A percentile compares a stretch with the other conserved stretches of the same genome.
phyloP scores from a whole-genome alignment of 306 rosid species.

The Lagenaria siceraria region DNA sequence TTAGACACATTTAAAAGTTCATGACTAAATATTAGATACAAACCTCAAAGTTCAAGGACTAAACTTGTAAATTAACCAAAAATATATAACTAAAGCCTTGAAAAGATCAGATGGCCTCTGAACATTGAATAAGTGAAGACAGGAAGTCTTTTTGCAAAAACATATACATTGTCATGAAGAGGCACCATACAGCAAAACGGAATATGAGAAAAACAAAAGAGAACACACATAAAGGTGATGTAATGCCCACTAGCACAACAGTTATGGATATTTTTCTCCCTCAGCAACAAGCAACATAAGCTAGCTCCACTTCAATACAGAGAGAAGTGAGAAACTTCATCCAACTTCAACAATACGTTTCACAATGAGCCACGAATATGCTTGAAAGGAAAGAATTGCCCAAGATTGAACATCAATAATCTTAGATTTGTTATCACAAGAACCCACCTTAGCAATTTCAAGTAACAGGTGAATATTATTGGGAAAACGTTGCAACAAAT shows the following conservation, averaged over 20 bases:
- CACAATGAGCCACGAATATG: background rate
- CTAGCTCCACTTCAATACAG: background rate
- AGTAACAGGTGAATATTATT: constrained; percentile 76
- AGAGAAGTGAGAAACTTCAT: background rate
- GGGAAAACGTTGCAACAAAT: constrained; percentile 92
- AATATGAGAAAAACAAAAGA: background rate
- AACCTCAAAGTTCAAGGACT: too few species aligned
- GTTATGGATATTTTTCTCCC: background rate
- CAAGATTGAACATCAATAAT: constrained; percentile 1
- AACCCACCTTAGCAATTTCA: constrained; percentile 86
- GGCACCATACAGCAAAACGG: background rate
- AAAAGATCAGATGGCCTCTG: background rate
- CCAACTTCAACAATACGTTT: background rate
- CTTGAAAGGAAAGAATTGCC: background rate
- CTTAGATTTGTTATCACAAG: constrained; percentile 13
- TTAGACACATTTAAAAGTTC: too few species aligned
- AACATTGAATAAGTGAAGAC: background rate
- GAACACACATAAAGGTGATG: background rate
- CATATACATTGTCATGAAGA: background rate
- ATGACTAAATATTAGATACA: too few species aligned
- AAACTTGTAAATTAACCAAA: too few species aligned
- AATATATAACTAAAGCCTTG: background rate
- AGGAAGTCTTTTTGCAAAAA: background rate
- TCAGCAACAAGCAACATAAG: constrained; percentile 2
- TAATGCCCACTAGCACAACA: background rate